Evolutionary conservation across 805 yeast species (phyloP).

Genomic region (Sugiyamaella mastotermitis): DNA sequence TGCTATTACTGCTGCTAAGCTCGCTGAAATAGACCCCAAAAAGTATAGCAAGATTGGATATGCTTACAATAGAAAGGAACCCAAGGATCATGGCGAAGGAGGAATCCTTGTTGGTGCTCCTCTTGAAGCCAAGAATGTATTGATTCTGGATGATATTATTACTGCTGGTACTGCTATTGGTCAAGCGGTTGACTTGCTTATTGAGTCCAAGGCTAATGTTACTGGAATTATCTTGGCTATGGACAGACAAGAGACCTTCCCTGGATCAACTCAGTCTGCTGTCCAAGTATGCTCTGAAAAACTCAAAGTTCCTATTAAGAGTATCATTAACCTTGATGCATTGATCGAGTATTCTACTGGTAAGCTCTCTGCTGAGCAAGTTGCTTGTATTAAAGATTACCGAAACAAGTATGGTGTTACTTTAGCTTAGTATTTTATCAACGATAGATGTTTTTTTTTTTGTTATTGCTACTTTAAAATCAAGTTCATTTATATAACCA

Average conservation of each 20-base stretch:
- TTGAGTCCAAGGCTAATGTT: constrained; percentile 60
- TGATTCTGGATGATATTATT: constrained; percentile 95
- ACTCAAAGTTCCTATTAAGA: constrained; percentile 75
- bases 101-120: constrained; percentile 87
- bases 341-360: constrained; percentile 53
- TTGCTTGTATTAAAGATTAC: constrained; percentile 25
- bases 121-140: constrained; percentile 61
- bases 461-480: no score
- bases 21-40: constrained; percentile 76
- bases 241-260: constrained; percentile 79
- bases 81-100: constrained; percentile 98
- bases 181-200: constrained; percentile 83
- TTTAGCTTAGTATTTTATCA: no score
- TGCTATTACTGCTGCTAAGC: constrained; percentile 85
- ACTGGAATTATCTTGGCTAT: constrained; percentile 86
- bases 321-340: constrained; percentile 72
- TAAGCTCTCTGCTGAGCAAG: constrained; percentile 21
- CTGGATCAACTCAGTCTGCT: constrained; percentile 67
- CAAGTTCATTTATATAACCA: no score
- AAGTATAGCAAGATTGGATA: constrained; percentile 70
- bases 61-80: constrained; percentile 94
- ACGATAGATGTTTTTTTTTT: no score
- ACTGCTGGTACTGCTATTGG: constrained; percentile 98
- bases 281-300: constrained; percentile 70
- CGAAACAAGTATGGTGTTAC: constrained; percentile 24